Conservation (phyloP, 306 rosid genomes). For the Rosa lucieae region DNA sequence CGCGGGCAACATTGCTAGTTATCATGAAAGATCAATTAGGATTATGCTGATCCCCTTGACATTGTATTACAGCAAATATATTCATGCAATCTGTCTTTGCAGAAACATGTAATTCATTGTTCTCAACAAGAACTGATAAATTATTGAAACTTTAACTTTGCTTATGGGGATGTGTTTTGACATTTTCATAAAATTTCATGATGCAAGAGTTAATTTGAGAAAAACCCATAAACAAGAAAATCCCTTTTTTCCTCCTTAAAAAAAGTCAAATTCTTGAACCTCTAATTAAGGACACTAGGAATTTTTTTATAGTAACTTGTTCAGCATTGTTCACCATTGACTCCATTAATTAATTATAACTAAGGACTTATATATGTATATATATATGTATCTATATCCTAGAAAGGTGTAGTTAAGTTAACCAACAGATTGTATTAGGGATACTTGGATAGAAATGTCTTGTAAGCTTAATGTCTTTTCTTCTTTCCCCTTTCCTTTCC, state of each 20-base stretch:
- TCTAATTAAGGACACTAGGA: neutral
- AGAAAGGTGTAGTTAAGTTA: neutral
- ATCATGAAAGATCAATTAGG: neutral
- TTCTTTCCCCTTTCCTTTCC: no score
- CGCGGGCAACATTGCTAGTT: neutral
- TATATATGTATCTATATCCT: neutral
- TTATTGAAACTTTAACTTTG: conserved; percentile 3
- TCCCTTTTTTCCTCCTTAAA: neutral
- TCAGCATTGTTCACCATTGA: neutral
- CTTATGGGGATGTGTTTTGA: conserved; percentile 8
- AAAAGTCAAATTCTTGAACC: neutral
- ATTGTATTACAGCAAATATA: neutral
- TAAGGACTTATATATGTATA: neutral
- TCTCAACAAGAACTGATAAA: neutral
- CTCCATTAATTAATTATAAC: neutral
- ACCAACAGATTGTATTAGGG: neutral
- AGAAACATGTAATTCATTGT: conserved; percentile 11
- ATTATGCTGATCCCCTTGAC: neutral
- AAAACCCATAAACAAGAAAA: neutral
- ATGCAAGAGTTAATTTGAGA: neutral
- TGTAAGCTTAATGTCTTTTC: neutral
- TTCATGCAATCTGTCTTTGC: neutral
- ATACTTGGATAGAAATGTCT: neutral
- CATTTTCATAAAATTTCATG: neutral
- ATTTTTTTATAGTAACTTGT: neutral